These are phyloP conservation scores for Colletotrichum spaethianum DNA, from an alignment of 2,329 filamentous ascomycete species.

Conservation along the genomic window DNA sequence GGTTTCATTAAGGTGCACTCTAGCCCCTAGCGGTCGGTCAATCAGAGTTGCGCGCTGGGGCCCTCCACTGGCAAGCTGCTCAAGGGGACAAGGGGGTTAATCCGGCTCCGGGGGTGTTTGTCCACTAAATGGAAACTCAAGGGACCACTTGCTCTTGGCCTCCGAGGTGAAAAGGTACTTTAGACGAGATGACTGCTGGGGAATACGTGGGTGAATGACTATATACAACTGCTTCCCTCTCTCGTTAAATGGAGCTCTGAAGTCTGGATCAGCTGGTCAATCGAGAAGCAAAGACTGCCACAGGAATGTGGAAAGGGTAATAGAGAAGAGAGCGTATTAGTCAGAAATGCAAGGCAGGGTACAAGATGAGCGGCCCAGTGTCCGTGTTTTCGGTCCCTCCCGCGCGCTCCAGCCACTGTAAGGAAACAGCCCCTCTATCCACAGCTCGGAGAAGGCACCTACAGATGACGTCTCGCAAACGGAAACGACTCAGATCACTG, in stretches of 20 bases:
- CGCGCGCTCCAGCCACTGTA: slow-evolving; percentile 28
- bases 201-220: neutral
- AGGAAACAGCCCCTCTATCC: slow-evolving; percentile 16
- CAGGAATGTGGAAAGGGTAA: neutral
- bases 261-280: neutral
- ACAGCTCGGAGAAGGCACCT: slow-evolving; percentile 33
- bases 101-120: slow-evolving; percentile 28
- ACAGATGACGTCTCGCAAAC: slow-evolving; percentile 37
- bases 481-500: slow-evolving; percentile 29
- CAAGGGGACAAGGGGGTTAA: slow-evolving; percentile 28
- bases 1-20: slow-evolving; percentile 40
- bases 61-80: slow-evolving; percentile 20
- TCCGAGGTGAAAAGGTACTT: slow-evolving; percentile 10
- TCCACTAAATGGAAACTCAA: slow-evolving; percentile 21
- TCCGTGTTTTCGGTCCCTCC: slow-evolving; percentile 21
- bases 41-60: slow-evolving; percentile 34
- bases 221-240: neutral
- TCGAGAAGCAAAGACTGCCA: neutral
- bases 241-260: neutral
- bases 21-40: slow-evolving; percentile 34
- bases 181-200: slow-evolving; percentile 1
- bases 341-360: neutral
- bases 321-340: neutral
- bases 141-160: slow-evolving; percentile 24
- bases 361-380: neutral